A percentile compares a stretch with the other conserved stretches of the same genome.
Conservation (phyloP, 805 yeast species). For the Pichia scutulata region DNA sequence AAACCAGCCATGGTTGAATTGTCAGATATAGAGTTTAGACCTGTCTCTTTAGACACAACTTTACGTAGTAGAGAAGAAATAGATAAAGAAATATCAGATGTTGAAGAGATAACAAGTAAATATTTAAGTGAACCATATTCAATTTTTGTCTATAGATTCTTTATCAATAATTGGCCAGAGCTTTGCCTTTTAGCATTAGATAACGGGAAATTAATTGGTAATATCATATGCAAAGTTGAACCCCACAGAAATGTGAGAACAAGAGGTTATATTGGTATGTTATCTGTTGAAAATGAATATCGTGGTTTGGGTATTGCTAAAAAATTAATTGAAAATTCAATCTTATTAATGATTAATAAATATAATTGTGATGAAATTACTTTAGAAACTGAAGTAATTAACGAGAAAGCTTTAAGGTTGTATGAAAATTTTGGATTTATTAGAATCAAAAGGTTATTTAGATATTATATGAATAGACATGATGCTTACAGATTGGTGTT, state of each 20-base stretch:
- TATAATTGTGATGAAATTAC: slow-evolving; percentile 81
- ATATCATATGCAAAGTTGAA: slow-evolving; percentile 75
- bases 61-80: slow-evolving; percentile 12
- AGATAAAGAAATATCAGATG: slow-evolving; percentile 39
- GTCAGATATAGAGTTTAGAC: slow-evolving; percentile 12
- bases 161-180: slow-evolving; percentile 86
- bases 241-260: slow-evolving; percentile 62
- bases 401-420: slow-evolving; percentile 33
- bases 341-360: slow-evolving; percentile 54
- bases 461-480: slow-evolving; percentile 86
- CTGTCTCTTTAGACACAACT: slow-evolving; percentile 15
- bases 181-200: slow-evolving; percentile 60
- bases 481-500: slow-evolving; percentile 86
- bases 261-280: slow-evolving; percentile 95
- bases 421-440: slow-evolving; percentile 33
- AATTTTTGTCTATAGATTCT: slow-evolving; percentile 84
- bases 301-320: slow-evolving; percentile 83
- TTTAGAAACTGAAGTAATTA: slow-evolving; percentile 85
- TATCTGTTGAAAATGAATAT: slow-evolving; percentile 66
- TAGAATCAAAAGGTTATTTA: slow-evolving; percentile 49
- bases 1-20: slow-evolving; percentile 1
- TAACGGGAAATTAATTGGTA: slow-evolving; percentile 52
- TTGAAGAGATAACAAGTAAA: slow-evolving; percentile 51
- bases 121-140: slow-evolving; percentile 94
- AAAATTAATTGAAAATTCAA: slow-evolving; percentile 51